Evolutionary conservation across 208 protist genomes (phyloP).

Genomic region (Acanthamoeba sp.): DNA sequence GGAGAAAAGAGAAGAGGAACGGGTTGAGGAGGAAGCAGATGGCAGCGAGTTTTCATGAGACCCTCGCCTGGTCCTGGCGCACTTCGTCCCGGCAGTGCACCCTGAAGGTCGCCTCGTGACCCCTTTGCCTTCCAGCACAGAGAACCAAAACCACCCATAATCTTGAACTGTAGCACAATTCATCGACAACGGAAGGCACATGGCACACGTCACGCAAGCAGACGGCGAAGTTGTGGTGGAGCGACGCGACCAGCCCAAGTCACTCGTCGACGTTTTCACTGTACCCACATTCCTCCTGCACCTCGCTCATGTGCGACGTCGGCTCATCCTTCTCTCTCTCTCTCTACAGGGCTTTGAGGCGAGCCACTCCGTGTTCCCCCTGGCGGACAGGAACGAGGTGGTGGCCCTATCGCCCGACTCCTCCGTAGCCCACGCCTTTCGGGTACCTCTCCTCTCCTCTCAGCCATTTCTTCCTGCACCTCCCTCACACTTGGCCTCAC

Average conservation of each 20-base stretch:
- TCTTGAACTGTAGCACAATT: neutral
- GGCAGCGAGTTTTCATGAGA: slow-evolving; percentile 13
- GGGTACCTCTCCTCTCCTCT: neutral
- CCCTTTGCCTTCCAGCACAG: neutral
- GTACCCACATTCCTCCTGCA: neutral
- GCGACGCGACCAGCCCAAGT: slow-evolving; percentile 46
- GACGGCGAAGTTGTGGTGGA: neutral
- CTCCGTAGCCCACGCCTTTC: slow-evolving; percentile 5
- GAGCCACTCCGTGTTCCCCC: slow-evolving; percentile 26
- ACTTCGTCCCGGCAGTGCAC: neutral
- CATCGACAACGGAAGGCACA: too few relatives aligned
- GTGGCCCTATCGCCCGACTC: neutral
- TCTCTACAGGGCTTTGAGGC: slow-evolving; percentile 37
- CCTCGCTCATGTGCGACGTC: too few relatives aligned
- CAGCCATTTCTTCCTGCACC: neutral
- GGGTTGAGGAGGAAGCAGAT: neutral
- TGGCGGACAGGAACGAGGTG: neutral
- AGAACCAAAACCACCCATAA: neutral
- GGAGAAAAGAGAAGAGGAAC: neutral
- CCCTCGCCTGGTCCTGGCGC: neutral
- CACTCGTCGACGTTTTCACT: neutral
- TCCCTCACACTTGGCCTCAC: neutral
- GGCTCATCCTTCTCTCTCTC: neutral
- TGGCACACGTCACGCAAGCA: slow-evolving; percentile 22
- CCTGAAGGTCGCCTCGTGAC: neutral